phyloP scores from a whole-genome alignment of 805 yeast genomes.

The Sugiyamaella americana region DNA sequence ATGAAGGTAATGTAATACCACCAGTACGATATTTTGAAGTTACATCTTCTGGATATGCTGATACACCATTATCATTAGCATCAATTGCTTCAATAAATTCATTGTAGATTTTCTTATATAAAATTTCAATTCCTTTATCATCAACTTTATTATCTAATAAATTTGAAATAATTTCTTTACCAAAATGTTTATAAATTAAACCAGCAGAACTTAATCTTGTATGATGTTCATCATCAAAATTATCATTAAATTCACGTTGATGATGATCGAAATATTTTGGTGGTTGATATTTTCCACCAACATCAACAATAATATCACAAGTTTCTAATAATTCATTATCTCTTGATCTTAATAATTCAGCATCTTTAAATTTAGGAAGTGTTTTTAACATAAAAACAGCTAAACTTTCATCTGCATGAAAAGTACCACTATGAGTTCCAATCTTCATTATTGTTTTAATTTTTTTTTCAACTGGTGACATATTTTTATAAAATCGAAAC shows the following conservation, averaged over 20 bases:
- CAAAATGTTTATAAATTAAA: slow-evolving; percentile 65
- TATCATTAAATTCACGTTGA: slow-evolving; percentile 82
- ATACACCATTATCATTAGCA: slow-evolving; percentile 93
- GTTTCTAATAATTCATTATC: slow-evolving; percentile 74
- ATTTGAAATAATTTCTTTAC: slow-evolving; percentile 38
- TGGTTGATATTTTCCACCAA: slow-evolving; percentile 85
- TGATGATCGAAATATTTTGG: slow-evolving; percentile 90
- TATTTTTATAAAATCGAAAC: not conserved
- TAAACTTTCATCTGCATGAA: slow-evolving; percentile 95
- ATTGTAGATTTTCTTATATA: slow-evolving; percentile 73
- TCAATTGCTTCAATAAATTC: slow-evolving; percentile 88
- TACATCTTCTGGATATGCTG: slow-evolving; percentile 54
- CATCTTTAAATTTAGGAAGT: slow-evolving; percentile 60
- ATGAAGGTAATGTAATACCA: slow-evolving; percentile 68
- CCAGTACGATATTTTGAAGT: slow-evolving; percentile 64
- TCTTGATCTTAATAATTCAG: slow-evolving; percentile 76
- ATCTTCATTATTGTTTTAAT: slow-evolving; percentile 44
- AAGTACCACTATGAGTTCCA: slow-evolving; percentile 74
- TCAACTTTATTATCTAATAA: slow-evolving; percentile 39
- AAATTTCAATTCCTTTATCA: slow-evolving; percentile 45
- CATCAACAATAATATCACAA: slow-evolving; percentile 92
- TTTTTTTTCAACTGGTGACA: slow-evolving; percentile 14
- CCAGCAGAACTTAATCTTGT: slow-evolving; percentile 95
- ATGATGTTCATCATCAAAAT: slow-evolving; percentile 53
- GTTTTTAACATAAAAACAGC: slow-evolving; percentile 81